phyloP scores from a whole-genome alignment of 2,329 filamentous ascomycete genomes.

The Metarhizium humberi region DNA sequence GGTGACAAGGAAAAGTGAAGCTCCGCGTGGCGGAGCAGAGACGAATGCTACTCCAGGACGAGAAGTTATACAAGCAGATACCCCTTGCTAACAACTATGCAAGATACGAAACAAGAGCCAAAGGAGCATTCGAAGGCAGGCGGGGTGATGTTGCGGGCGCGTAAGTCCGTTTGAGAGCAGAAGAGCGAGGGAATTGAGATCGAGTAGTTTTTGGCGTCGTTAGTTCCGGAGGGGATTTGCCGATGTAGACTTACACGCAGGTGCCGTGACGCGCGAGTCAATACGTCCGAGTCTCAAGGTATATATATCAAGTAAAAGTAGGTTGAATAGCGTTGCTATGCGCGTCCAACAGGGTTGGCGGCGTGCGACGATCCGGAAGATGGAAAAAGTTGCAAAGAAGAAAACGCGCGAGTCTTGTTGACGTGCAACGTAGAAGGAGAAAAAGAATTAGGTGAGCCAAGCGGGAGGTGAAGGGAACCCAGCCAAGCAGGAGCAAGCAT shows the following conservation, averaged over 20 bases:
- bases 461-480: slow-evolving; percentile 11
- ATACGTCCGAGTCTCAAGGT: background rate
- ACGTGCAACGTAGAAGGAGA: slow-evolving; percentile 15
- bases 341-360: slow-evolving; percentile 7
- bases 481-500: slow-evolving; percentile 8
- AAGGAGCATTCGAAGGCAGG: background rate
- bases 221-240: slow-evolving; percentile 3
- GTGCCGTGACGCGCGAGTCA: slow-evolving; percentile 9
- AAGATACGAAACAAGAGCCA: background rate
- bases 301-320: slow-evolving; percentile 1
- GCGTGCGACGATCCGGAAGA: slow-evolving; percentile 4
- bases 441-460: slow-evolving; percentile 16
- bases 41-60: background rate
- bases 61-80: background rate
- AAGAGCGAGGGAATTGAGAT: background rate
- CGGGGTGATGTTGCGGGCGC: background rate
- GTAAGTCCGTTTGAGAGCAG: background rate
- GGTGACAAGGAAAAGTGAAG: slow-evolving; percentile 1
- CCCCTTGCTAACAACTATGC: background rate
- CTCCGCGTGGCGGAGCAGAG: slow-evolving; percentile 1
- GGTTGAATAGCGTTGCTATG: slow-evolving; percentile 6
- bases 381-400: slow-evolving; percentile 5
- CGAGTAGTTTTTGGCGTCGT: slow-evolving; percentile 1
- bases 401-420: slow-evolving; percentile 12
- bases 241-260: slow-evolving; percentile 23